A percentile compares a stretch with the other conserved stretches of the same genome.
Conservation (phyloP, 139 green algal genomes). For the Eudorina sp. region DNA sequence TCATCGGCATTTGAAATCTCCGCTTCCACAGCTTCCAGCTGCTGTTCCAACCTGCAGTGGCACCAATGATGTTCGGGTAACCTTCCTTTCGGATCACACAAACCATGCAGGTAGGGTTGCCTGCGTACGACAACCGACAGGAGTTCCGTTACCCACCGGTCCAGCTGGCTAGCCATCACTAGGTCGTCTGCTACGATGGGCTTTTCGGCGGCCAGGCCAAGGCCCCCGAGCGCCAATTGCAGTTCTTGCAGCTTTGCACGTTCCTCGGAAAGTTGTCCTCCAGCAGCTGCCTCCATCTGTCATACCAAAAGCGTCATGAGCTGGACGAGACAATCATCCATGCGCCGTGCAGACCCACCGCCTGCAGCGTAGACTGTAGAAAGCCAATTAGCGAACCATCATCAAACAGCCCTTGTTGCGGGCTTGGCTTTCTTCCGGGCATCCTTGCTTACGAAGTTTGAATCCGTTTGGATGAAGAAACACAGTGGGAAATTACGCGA, state of each 20-base stretch:
- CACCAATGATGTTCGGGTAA: too few species aligned
- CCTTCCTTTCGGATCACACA: too few species aligned
- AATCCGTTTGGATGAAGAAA: too few species aligned
- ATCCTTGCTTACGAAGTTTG: too few species aligned
- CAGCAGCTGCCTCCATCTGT: constrained; percentile 33
- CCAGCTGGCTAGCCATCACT: not conserved
- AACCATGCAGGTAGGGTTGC: too few species aligned
- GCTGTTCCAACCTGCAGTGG: constrained; percentile 37
- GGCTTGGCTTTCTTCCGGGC: not conserved
- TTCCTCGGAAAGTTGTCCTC: constrained; percentile 11
- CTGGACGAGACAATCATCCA: too few species aligned
- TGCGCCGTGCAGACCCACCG: not conserved
- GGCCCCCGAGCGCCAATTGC: constrained; percentile 6
- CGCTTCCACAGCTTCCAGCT: constrained; percentile 12
- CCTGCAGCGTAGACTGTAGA: not conserved
- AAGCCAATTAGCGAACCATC: constrained; percentile 9
- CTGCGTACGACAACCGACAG: too few species aligned
- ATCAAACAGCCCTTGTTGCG: constrained; percentile 3
- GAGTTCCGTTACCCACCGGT: constrained; percentile 8
- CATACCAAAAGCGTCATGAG: too few species aligned
- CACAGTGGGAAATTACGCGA: too few species aligned
- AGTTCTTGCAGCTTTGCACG: constrained; percentile 26
- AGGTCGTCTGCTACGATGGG: not conserved
- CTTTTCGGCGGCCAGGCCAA: not conserved
- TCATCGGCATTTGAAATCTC: constrained; percentile 16